phyloP scores from a whole-genome alignment of 768 basidiomycete genomes.

The Suillus plorans region DNA sequence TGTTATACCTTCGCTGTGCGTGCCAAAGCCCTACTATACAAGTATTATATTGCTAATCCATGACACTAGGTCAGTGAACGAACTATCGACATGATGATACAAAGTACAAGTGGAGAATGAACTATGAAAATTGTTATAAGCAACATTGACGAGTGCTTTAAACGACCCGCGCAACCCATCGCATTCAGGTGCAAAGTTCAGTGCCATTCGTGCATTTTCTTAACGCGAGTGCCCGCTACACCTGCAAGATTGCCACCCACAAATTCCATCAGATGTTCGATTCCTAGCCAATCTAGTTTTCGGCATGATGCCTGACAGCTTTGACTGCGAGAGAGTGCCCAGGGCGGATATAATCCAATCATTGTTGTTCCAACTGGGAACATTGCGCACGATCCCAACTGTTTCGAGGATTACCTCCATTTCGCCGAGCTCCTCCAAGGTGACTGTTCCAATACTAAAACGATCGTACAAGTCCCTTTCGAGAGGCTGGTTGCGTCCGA shows the following conservation, averaged over 20 bases:
- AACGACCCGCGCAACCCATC: background rate
- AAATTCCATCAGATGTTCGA: background rate
- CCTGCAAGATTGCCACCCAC: background rate
- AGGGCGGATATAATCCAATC: background rate
- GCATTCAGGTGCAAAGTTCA: background rate
- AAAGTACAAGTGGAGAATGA: background rate
- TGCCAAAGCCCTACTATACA: too few species aligned
- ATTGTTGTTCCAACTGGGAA: background rate
- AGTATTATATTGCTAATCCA: too few species aligned
- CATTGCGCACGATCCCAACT: background rate
- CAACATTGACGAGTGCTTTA: background rate
- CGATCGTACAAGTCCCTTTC: slow-evolving; percentile 24
- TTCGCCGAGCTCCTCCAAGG: background rate
- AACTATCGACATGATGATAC: background rate
- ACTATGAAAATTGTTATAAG: background rate
- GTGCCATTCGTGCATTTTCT: background rate
- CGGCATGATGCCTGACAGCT: background rate
- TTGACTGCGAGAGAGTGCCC: background rate
- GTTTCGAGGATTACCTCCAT: background rate
- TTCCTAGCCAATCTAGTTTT: background rate
- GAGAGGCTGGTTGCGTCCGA: slow-evolving; percentile 6
- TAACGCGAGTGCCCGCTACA: background rate
- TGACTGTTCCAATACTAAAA: slow-evolving; percentile 23
- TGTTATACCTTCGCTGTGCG: too few species aligned
- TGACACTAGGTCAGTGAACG: too few species aligned